These are phyloP conservation scores for Cyphellophora attinorum DNA, from an alignment of 2,329 filamentous ascomycete genomes.

Conservation along the genomic window DNA sequence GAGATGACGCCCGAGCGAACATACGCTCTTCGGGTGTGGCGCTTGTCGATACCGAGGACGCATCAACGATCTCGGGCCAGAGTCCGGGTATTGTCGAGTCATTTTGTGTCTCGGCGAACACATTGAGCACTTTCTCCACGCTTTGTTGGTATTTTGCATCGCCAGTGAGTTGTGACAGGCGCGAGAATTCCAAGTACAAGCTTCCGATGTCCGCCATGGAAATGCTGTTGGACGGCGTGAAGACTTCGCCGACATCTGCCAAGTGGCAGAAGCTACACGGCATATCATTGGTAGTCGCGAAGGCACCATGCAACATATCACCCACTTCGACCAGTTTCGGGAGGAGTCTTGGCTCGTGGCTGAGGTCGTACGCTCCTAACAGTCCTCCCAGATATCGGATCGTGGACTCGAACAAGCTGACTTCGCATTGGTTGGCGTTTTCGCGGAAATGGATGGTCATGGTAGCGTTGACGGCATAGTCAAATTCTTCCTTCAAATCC, in stretches of 20 bases:
- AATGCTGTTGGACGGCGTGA: slow-evolving; percentile 3
- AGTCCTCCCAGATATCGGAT: slow-evolving; percentile 47
- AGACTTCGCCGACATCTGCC: slow-evolving; percentile 2
- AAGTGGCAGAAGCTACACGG: slow-evolving; percentile 11
- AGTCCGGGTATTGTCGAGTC: slow-evolving; percentile 26
- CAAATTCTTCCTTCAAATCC: slow-evolving; percentile 48
- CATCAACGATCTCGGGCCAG: slow-evolving; percentile 25
- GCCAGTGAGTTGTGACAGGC: slow-evolving; percentile 23
- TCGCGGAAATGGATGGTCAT: slow-evolving; percentile 45
- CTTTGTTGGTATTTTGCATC: slow-evolving; percentile 28
- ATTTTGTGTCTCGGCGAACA: slow-evolving; percentile 17
- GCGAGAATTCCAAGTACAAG: slow-evolving; percentile 12
- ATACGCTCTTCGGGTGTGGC: background rate
- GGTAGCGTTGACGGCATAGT: slow-evolving; percentile 41
- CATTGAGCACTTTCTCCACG: slow-evolving; percentile 23
- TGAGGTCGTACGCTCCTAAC: slow-evolving; percentile 44
- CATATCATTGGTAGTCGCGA: slow-evolving; percentile 22
- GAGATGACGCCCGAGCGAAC: slow-evolving; percentile 3
- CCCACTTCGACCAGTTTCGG: slow-evolving; percentile 44
- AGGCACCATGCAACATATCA: slow-evolving; percentile 42
- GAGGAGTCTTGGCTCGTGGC: slow-evolving; percentile 36
- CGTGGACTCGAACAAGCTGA: slow-evolving; percentile 42
- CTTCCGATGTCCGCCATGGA: slow-evolving; percentile 7
- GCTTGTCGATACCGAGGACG: slow-evolving; percentile 3
- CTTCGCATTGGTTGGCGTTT: slow-evolving; percentile 18